phyloP scores from a whole-genome alignment of 495 filamentous ascomycete genomes.

The Astrothelium subdiscretum region DNA sequence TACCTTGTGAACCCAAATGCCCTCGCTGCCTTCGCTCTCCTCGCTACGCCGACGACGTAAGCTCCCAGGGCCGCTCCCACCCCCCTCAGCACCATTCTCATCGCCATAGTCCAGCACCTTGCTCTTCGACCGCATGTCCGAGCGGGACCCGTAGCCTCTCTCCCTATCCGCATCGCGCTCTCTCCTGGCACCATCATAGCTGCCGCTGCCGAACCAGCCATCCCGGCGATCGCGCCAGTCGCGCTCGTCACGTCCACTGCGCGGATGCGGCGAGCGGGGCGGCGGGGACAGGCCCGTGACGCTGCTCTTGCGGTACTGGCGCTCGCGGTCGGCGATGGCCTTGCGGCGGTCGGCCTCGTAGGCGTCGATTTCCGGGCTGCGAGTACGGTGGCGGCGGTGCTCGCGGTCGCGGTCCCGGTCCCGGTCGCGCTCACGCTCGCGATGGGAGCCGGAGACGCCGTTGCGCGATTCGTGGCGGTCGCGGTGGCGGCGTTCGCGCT shows the following conservation, averaged over 20 bases:
- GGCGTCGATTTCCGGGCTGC: slow-evolving; percentile 73
- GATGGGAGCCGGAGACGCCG: slow-evolving; percentile 9
- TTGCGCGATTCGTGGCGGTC: slow-evolving; percentile 9
- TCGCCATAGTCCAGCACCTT: slow-evolving; percentile 82
- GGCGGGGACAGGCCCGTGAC: slow-evolving; percentile 38
- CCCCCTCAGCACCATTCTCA: slow-evolving; percentile 39
- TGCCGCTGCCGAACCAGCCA: neutral
- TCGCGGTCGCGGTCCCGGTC: slow-evolving; percentile 50
- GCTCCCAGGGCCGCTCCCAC: slow-evolving; percentile 38
- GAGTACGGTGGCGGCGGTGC: slow-evolving; percentile 49
- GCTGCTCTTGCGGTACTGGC: slow-evolving; percentile 70
- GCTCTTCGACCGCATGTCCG: slow-evolving; percentile 50
- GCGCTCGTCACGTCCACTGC: slow-evolving; percentile 33
- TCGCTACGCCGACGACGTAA: slow-evolving; percentile 54
- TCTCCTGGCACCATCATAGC: slow-evolving; percentile 61
- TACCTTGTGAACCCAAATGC: slow-evolving; percentile 31
- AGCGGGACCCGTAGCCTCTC: slow-evolving; percentile 68
- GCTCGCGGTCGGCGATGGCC: slow-evolving; percentile 75
- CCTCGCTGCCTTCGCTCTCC: slow-evolving; percentile 54
- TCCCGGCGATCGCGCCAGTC: slow-evolving; percentile 17
- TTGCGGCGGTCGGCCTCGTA: slow-evolving; percentile 84
- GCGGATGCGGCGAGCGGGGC: slow-evolving; percentile 33
- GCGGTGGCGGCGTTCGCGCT: slow-evolving; percentile 43
- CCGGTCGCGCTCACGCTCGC: slow-evolving; percentile 22
- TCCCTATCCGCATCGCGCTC: slow-evolving; percentile 79